A percentile compares a stretch with the other conserved stretches of the same genome.
Conservation (phyloP, 1,139 yeast species). For the Protomyces lactucae-debilis region DNA sequence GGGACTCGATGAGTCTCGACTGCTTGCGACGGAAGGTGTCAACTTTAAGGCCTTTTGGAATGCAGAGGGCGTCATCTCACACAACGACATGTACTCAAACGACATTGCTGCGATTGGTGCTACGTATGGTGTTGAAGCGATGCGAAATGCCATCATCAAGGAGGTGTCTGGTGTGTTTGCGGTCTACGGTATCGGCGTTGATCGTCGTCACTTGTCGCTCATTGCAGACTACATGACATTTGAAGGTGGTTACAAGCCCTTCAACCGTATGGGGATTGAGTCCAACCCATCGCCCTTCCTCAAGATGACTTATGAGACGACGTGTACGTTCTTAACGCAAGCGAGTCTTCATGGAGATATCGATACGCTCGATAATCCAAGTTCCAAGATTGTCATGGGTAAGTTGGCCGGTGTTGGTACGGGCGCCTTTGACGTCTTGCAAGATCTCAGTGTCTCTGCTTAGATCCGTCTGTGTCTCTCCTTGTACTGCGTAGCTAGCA, state of each 20-base stretch:
- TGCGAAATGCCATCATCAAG: conserved; percentile 91
- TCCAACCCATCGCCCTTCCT: conserved; percentile 90
- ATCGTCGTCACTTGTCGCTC: conserved; percentile 88
- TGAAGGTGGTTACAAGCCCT: conserved; percentile 94
- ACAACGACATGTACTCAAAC: conserved; percentile 81
- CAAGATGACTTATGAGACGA: conserved; percentile 99
- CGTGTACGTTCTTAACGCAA: conserved; percentile 93
- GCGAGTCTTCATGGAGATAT: conserved; percentile 90
- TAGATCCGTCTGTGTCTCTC: not conserved
- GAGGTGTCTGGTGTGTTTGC: conserved; percentile 95
- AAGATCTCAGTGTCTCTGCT: not conserved
- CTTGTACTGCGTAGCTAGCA: too few relatives aligned
- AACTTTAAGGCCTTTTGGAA: conserved; percentile 98
- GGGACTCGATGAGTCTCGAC: conserved; percentile 51
- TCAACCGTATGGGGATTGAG: conserved; percentile 97
- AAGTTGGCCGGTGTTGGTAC: conserved; percentile 90
- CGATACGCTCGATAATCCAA: conserved; percentile 85
- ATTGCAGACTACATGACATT: conserved; percentile 99
- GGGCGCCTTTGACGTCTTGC: conserved; percentile 76
- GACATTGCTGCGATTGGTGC: conserved; percentile 85
- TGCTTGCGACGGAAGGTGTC: conserved; percentile 94
- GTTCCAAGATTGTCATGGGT: conserved; percentile 93
- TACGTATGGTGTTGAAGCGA: conserved; percentile 98
- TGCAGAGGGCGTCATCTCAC: conserved; percentile 84
- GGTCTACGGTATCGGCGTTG: conserved; percentile 83